Conservation (phyloP, 176 grass and related monocot genomes). For the Raddia guianensis region DNA sequence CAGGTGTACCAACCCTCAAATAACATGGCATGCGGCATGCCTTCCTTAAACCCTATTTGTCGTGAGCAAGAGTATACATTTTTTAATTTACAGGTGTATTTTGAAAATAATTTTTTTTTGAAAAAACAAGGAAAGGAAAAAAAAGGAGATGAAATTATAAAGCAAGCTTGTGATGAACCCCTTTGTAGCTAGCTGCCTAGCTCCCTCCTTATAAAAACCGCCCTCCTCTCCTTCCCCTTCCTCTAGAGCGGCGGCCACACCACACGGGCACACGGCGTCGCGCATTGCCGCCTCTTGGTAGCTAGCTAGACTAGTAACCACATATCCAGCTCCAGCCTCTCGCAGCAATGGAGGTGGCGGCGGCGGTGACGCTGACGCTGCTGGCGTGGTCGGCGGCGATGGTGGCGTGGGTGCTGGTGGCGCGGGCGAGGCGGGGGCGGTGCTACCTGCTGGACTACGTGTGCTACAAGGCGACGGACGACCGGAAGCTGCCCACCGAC, state of each 20-base stretch:
- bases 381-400: slow-evolving; percentile 45
- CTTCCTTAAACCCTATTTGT: too few species aligned
- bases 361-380: slow-evolving; percentile 48
- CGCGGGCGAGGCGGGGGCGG: slow-evolving; percentile 37
- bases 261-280: background rate
- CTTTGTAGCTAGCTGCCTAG: too few species aligned
- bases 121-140: background rate
- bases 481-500: slow-evolving; percentile 88
- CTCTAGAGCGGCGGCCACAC: slow-evolving; percentile 27
- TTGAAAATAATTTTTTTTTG: background rate
- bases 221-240: background rate
- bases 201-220: slow-evolving; percentile 39
- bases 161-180: background rate
- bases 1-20: too few species aligned
- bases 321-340: too few species aligned
- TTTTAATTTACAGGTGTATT: background rate
- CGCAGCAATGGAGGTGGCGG: slow-evolving; percentile 52
- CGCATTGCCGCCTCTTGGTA: slow-evolving; percentile 16
- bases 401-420: slow-evolving; percentile 44
- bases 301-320: background rate
- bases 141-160: background rate
- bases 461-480: slow-evolving; percentile 84
- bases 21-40: too few species aligned
- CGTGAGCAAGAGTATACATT: too few species aligned
- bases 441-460: slow-evolving; percentile 93